Base-by-base conservation (phyloP, 768 basidiomycete species). In the Lactifluus pinguis region DNA sequence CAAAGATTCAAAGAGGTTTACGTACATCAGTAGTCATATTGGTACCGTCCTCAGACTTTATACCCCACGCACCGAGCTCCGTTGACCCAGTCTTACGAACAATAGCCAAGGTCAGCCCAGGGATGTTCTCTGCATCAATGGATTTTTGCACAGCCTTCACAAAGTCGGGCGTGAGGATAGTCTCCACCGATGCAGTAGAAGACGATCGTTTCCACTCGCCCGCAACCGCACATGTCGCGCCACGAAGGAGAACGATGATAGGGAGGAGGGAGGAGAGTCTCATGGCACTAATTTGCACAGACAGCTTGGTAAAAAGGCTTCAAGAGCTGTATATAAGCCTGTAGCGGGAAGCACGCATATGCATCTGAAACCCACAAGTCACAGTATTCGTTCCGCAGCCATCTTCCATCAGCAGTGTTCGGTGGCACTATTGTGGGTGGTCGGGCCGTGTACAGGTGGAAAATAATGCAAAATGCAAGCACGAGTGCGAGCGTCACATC, bases 11-110 rank as follows among this genome's bases (percentile, higher is more conserved):
- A 8, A 25, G 39, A 9, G 36, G n/a, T 6, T 2, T 7, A 17
- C 64, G 34, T 54, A 65, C 64, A 19, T 62, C 61, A 30, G 52
- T 55, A 29, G 57, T 62, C 64, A 62, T 62, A 0, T 41, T 55
- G 7, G 57, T 61, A 15, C 61, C 57, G 4, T 62, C 47, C 39
- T 62, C 61, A 5, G 45, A 55, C n/a, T 48, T 61, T 36, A 41
- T 58, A 6, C 60, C 64, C 64, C 60, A 65, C 34, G 55, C 57
- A 1, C 60, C 61, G 11, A 59, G 17, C 30, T 65, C 64, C 0
- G 53, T 19, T 10, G 17, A 17, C 3, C 45, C 49, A 8, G 21
- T 55, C 47, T 42, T 29, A 47, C 36, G 50, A 29, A 62, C 53
- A n/a, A 65, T n/a, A 5, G 51, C 64, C n/a, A 65, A 6, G 2